Base-by-base conservation (phyloP, 176 grass and related monocot species). In the Themeda triandra region DNA sequence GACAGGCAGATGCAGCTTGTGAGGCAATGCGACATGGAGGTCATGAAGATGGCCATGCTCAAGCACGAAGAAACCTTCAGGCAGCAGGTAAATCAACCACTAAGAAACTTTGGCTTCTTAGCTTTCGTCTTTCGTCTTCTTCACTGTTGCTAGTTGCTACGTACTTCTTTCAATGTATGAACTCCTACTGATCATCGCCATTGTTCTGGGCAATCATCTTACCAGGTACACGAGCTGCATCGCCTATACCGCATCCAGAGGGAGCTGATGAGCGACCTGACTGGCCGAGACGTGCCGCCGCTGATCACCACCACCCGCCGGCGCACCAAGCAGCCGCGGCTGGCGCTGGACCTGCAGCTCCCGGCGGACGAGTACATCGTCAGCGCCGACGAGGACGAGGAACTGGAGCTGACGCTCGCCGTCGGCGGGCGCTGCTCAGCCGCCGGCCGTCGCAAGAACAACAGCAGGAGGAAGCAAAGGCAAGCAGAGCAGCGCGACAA, bases 11-110 rank as follows among this genome's bases (percentile, higher is more conserved):
- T 14, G 12, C 42, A 89, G 45, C 63, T 80, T 23, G 75, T 88
- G 79, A 90, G 74, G 85, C 93, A 88, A 71, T 81, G 93, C 73
- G 93, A 95, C 73, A 90, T 92, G 82, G 93, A 95, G 45, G 74
- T 92, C 66, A 95, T 92, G 93, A 95, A 92, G 90, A 86, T 95
- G 93, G 90, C 93, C 82, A 88, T 95, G 90, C 90, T 95, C 67
- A 95, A 92, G 68, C 93, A 95, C n/a, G 93, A 95, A 63, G 90
- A 92, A 73, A 92, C 93, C 73, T 95, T 95, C 87, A 90, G 87
- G 77, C 82, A 92, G 32, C 92, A 94, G 83, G 92, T 94, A 84
- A 60, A 13, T 6, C 2, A 27, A 4, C n/a, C 46, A 2, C 28
- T 5, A 40, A 13, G 1, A n/a, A 42, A 35, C 15, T 10, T 65